A percentile compares a stretch with the other conserved stretches of the same genome.
These are phyloP conservation scores for Coniochaeta pulveracea DNA, from an alignment of 2,329 filamentous ascomycete genomes.

Conservation along the genomic window DNA sequence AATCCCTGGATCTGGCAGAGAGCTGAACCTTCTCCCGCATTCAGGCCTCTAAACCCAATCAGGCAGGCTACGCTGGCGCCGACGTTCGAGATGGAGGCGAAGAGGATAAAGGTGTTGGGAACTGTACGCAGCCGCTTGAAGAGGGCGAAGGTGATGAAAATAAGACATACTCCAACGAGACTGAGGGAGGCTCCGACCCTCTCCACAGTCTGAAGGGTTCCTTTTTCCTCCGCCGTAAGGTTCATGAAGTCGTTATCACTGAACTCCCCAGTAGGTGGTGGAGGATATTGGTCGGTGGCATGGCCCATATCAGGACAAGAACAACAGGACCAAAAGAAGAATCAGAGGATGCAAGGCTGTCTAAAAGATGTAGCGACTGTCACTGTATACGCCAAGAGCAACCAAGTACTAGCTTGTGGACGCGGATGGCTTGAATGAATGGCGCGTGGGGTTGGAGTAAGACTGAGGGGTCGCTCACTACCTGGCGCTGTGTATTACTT, in stretches of 20 bases:
- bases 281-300: not conserved
- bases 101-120: constrained; percentile 51
- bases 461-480: too few relatives aligned
- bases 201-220: constrained; percentile 23
- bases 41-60: constrained; percentile 56
- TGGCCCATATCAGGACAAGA: not conserved
- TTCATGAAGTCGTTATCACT: constrained; percentile 13
- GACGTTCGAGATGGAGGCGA: constrained; percentile 47
- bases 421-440: not conserved
- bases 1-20: constrained; percentile 53
- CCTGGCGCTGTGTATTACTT: too few relatives aligned
- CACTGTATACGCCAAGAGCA: not conserved
- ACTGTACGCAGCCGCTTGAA: constrained; percentile 44
- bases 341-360: constrained; percentile 2
- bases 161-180: constrained; percentile 34
- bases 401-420: not conserved
- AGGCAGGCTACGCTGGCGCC: constrained; percentile 55
- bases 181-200: constrained; percentile 42
- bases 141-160: constrained; percentile 38
- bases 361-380: constrained; percentile 1
- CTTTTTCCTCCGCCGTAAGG: constrained; percentile 12
- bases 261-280: constrained; percentile 1
- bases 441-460: constrained; percentile 1
- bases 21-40: constrained; percentile 35
- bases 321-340: not conserved